phyloP scores from a whole-genome alignment of 805 yeast species.

The Peterozyma toletana region DNA sequence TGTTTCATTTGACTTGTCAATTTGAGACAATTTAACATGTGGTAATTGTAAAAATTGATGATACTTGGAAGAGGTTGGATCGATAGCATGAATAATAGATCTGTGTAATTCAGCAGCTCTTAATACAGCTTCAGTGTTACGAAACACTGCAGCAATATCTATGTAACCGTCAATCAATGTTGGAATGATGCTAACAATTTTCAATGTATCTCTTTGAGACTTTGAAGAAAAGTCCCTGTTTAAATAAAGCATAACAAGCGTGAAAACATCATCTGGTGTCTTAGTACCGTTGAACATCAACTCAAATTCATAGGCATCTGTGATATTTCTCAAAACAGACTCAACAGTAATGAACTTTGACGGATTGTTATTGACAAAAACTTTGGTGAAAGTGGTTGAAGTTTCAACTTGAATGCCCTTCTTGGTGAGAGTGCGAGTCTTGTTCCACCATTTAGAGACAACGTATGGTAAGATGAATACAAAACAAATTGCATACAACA shows the following conservation, averaged over 20 bases:
- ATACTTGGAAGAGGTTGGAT: slow-evolving; percentile 33
- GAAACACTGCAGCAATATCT: slow-evolving; percentile 77
- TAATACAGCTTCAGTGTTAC: slow-evolving; percentile 58
- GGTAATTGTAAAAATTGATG: slow-evolving; percentile 81
- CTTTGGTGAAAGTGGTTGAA: slow-evolving; percentile 71
- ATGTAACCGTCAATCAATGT: slow-evolving; percentile 62
- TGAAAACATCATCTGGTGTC: slow-evolving; percentile 39
- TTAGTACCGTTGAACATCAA: slow-evolving; percentile 31
- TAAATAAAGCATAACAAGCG: slow-evolving; percentile 50
- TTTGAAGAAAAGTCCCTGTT: slow-evolving; percentile 35
- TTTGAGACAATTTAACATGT: slow-evolving; percentile 43
- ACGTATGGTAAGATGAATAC: slow-evolving; percentile 74
- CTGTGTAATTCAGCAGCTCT: slow-evolving; percentile 62
- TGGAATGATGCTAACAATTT: slow-evolving; percentile 58
- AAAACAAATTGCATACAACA: slow-evolving; percentile 59
- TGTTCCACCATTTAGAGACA: slow-evolving; percentile 89
- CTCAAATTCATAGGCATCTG: slow-evolving; percentile 61
- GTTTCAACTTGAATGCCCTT: slow-evolving; percentile 78
- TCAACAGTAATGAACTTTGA: slow-evolving; percentile 54
- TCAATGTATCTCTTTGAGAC: slow-evolving; percentile 37
- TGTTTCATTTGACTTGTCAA: slow-evolving; percentile 44
- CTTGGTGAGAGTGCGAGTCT: slow-evolving; percentile 71
- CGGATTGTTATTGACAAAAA: slow-evolving; percentile 68
- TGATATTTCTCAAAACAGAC: slow-evolving; percentile 51
- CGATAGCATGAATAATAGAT: slow-evolving; percentile 70